These are phyloP conservation scores for Myxozyma neotropica DNA, from an alignment of 805 yeast genomes.

Conservation along the genomic window DNA sequence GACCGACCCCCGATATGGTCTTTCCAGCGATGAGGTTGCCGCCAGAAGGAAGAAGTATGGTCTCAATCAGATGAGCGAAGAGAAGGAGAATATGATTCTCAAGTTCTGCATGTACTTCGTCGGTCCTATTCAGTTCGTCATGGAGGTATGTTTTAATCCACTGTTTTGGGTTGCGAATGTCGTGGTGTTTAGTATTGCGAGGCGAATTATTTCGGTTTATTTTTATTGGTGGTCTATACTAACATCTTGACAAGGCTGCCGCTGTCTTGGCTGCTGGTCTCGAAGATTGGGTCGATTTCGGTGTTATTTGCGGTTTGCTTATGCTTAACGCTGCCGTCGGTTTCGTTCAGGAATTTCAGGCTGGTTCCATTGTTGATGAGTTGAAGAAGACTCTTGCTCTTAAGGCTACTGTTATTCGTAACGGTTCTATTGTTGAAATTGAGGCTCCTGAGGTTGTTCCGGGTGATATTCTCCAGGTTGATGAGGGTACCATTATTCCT, in stretches of 20 bases:
- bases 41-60: constrained; percentile 90
- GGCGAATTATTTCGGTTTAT: neutral
- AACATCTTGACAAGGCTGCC: constrained; percentile 57
- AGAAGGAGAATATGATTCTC: constrained; percentile 72
- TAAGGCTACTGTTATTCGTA: constrained; percentile 82
- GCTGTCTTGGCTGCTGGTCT: constrained; percentile 94
- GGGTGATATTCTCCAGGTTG: constrained; percentile 90
- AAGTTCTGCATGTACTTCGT: constrained; percentile 86
- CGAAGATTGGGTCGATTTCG: constrained; percentile 98
- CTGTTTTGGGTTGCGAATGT: neutral
- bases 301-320: constrained; percentile 89
- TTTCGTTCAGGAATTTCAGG: constrained; percentile 96
- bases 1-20: constrained; percentile 79
- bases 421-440: constrained; percentile 74
- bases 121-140: constrained; percentile 95
- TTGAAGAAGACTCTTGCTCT: constrained; percentile 93
- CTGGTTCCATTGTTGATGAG: constrained; percentile 96
- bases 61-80: constrained; percentile 88
- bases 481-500: constrained; percentile 91
- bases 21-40: constrained; percentile 72
- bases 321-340: constrained; percentile 90
- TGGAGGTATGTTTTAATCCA: constrained; percentile 54
- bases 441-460: constrained; percentile 88
- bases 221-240: neutral
- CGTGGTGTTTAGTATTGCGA: neutral